Conservation (phyloP, 768 basidiomycete species). For the Russula sp. region DNA sequence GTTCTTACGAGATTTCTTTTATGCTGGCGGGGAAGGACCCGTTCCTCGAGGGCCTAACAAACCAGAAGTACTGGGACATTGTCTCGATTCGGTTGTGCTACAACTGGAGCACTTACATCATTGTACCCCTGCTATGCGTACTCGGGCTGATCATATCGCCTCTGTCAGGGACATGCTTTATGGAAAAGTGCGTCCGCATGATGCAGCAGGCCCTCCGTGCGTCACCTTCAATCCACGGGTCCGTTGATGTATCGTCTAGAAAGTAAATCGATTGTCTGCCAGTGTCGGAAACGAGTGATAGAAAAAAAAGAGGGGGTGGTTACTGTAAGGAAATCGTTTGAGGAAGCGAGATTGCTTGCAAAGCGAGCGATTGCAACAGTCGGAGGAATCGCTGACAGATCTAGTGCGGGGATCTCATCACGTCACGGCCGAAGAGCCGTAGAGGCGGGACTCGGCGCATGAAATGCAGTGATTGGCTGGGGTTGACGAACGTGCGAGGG, state of each 20-base stretch:
- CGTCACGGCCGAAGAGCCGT: too few relatives aligned
- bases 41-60: conserved; percentile 82
- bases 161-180: conserved; percentile 60
- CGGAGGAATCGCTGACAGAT: too few relatives aligned
- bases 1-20: conserved; percentile 94
- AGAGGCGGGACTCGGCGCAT: too few relatives aligned
- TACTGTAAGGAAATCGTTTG: too few relatives aligned
- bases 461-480: too few relatives aligned
- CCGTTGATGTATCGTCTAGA: too few relatives aligned
- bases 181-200: conserved; percentile 94
- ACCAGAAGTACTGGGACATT: conserved; percentile 91
- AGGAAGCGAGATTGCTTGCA: too few relatives aligned
- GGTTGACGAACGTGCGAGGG: conserved; percentile 19
- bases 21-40: conserved; percentile 86
- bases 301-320: too few relatives aligned
- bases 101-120: conserved; percentile 84
- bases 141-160: conserved; percentile 18
- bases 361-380: too few relatives aligned
- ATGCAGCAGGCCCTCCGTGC: conserved; percentile 83
- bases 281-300: too few relatives aligned
- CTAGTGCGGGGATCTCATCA: too few relatives aligned
- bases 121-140: neutral
- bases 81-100: conserved; percentile 90
- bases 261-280: too few relatives aligned
- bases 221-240: conserved; percentile 56